Evolutionary conservation across 345 rosid genomes (phyloP).

Genomic region (Rhodomyrtus tomentosa): DNA sequence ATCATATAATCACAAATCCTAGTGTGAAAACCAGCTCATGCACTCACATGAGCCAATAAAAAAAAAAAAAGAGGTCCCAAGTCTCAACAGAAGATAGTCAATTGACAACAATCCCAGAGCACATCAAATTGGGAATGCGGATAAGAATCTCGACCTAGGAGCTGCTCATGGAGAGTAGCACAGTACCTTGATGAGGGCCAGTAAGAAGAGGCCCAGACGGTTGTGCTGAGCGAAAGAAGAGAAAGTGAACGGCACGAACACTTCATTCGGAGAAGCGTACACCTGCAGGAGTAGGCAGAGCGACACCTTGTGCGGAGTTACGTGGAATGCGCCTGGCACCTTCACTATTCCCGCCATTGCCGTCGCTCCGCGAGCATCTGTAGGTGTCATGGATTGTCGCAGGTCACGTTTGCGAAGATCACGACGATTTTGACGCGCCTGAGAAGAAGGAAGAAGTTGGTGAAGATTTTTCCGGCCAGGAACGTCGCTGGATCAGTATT

Average conservation of each 20-base stretch:
- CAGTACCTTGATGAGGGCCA: conserved; percentile 75
- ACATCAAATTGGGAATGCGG: not conserved
- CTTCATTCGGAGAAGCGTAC: conserved; percentile 64
- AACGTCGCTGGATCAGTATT: not conserved
- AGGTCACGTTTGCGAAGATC: not conserved
- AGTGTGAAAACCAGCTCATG: not conserved
- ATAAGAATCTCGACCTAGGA: not conserved
- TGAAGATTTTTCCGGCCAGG: not conserved
- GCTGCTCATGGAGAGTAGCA: not conserved
- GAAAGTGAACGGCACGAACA: conserved; percentile 58
- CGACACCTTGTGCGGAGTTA: conserved; percentile 91
- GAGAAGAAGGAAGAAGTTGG: not conserved
- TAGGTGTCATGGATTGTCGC: not conserved
- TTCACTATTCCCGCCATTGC: conserved; percentile 39
- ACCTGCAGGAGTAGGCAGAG: conserved; percentile 67
- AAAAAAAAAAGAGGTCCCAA: not conserved
- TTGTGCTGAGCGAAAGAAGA: conserved; percentile 85
- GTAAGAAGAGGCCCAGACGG: conserved; percentile 64
- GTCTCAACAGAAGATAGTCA: not conserved
- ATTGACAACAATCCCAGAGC: not conserved
- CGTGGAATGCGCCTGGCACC: conserved; percentile 30
- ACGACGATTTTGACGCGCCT: not conserved
- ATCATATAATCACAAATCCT: not conserved
- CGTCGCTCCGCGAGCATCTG: not conserved
- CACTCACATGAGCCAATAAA: not conserved